Evolutionary conservation across 164 flowering plant genomes (phyloP).

Genomic region (Stephania cephalantha): DNA sequence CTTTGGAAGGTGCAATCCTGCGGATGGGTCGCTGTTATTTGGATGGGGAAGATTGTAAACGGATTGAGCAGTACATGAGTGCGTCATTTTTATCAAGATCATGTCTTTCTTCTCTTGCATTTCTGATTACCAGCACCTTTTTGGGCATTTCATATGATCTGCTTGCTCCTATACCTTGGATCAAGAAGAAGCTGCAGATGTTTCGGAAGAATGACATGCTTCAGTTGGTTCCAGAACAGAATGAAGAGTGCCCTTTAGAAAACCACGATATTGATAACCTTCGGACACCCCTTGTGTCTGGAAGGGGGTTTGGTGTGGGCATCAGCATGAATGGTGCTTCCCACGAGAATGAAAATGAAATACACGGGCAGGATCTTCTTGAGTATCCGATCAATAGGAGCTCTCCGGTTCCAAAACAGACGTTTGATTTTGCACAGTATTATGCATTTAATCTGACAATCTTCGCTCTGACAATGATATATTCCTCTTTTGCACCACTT

Average conservation of each 20-base stretch:
- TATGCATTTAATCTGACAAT: constrained; percentile 96
- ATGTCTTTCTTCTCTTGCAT: constrained; percentile 92
- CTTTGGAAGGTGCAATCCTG: constrained; percentile 69
- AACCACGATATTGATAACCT: constrained; percentile 44
- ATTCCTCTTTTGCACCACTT: constrained; percentile 82
- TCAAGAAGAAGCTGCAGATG: constrained; percentile 74
- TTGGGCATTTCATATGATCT: constrained; percentile 93
- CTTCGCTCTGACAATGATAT: constrained; percentile 89
- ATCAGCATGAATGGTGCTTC: constrained; percentile 17
- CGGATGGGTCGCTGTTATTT: constrained; percentile 93
- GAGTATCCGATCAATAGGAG: constrained; percentile 78
- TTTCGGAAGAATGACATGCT: constrained; percentile 96
- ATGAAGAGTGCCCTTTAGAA: constrained; percentile 69
- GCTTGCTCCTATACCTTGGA: constrained; percentile 96
- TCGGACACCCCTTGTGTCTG: constrained; percentile 58
- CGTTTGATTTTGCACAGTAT: constrained; percentile 96
- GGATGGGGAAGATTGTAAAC: constrained; percentile 98
- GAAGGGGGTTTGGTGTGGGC: constrained; percentile 29
- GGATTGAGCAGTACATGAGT: constrained; percentile 91
- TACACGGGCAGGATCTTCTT: constrained; percentile 68
- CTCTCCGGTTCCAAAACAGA: constrained; percentile 81
- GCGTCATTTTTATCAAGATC: constrained; percentile 90
- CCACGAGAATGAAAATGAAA: constrained; percentile 30
- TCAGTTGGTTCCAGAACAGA: constrained; percentile 91
- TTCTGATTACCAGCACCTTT: constrained; percentile 87